Evolutionary conservation across 345 rosid species (phyloP), one percentile per base, ranked within the genome.

Genomic region (Lumnitzera racemosa): DNA sequence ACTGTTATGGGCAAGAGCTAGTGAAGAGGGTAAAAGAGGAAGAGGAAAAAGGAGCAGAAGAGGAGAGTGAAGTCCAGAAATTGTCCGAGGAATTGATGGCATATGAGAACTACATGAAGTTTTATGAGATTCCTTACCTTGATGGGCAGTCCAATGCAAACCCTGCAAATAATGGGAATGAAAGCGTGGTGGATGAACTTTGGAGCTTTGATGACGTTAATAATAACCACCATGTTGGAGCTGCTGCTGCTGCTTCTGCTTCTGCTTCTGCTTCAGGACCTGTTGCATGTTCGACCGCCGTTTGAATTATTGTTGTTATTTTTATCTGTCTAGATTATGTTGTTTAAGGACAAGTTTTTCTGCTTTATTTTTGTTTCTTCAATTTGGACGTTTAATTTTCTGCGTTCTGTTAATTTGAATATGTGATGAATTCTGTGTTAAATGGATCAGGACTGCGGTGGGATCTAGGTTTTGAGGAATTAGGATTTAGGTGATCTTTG

Each of bases 1-100:
- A 36, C 7, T 4, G 10, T 36, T 36, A 36, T 36, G 43, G 43
- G 11, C 43, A 36, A 36, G 43, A 9, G 11, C 43, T 2, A 36
- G 43, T 36, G 43, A 36, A 36, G 43, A 36, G 43, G 43, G 43
- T 36, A 9, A 36, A 36, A 59, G 63, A 20, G 62, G 70, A 59
- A 17, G 74, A 52, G 52, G 70, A 51, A 41, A 65, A 64, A 51
- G 70, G 55, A 68, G 64, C 55, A 62, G 78, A 71, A 70, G 80
- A 67, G 50, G 70, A 71, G 27, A 72, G 63, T 54, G 80, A 81
- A 61, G 80, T 79, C 27, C 78, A 64, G 72, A 81, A 69, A 63
- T 70, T 85, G 43, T 76, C 90, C 12, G 87, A 83, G 68, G 97
- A 90, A 72, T 81, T 90, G 16, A 76, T 80, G 78, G 90, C 83